These are phyloP conservation scores for Pythium aphanidermatum DNA, from an alignment of 352 stramenopile species.

Conservation along the genomic window DNA sequence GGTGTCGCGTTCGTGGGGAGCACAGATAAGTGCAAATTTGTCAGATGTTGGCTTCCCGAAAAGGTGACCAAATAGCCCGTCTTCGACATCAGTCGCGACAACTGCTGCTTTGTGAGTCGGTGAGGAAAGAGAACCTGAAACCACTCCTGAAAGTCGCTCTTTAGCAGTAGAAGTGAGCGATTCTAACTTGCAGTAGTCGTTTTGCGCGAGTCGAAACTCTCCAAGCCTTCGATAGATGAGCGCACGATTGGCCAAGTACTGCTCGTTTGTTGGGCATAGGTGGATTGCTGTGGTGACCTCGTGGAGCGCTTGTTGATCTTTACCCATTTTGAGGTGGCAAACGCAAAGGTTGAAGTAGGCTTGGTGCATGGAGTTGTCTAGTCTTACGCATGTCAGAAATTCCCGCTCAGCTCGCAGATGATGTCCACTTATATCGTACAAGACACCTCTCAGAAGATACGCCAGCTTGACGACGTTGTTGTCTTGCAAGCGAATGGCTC, in stretches of 20 bases:
- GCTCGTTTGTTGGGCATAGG: constrained; percentile 12
- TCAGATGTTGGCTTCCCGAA: constrained; percentile 62
- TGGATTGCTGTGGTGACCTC: constrained; percentile 19
- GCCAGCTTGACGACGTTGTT: constrained; percentile 63
- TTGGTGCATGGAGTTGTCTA: constrained; percentile 54
- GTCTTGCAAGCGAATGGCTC: constrained; percentile 37
- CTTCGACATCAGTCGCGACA: constrained; percentile 23
- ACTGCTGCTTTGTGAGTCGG: not conserved
- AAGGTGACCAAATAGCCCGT: constrained; percentile 58
- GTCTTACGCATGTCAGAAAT: constrained; percentile 32
- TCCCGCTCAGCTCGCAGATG: constrained; percentile 35
- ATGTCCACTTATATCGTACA: constrained; percentile 45
- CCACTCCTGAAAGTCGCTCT: too few relatives aligned
- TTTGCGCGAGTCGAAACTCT: constrained; percentile 22
- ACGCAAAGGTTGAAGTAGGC: constrained; percentile 41
- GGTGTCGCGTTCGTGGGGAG: constrained; percentile 28
- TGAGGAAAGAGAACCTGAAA: not conserved
- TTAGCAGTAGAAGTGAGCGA: not conserved
- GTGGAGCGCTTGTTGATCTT: constrained; percentile 18
- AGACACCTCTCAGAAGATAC: constrained; percentile 47
- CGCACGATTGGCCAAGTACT: constrained; percentile 21
- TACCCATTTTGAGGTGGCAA: constrained; percentile 16
- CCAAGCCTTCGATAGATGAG: constrained; percentile 23
- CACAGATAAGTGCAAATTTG: constrained; percentile 51
- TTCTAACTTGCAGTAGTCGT: constrained; percentile 21